Conservation (phyloP, 148 eudicot genomes). For the Fagopyrum esculentum region DNA sequence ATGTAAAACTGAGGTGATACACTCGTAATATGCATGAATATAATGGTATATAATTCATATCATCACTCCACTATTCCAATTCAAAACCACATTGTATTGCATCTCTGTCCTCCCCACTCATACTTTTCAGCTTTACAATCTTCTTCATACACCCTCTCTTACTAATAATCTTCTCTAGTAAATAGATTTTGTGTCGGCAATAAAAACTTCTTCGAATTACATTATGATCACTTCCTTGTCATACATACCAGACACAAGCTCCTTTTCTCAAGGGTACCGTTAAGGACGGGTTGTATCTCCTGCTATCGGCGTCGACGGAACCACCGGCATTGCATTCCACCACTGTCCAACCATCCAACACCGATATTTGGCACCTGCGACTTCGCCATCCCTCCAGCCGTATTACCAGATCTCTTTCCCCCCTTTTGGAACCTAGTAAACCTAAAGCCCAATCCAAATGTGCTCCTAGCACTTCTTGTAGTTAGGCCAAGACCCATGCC, state of each 20-base stretch:
- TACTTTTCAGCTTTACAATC: neutral
- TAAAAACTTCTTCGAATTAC: neutral
- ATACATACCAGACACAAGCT: neutral
- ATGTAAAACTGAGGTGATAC: too few species aligned
- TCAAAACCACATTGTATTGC: neutral
- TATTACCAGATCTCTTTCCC: too few species aligned
- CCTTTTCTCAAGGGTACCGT: neutral
- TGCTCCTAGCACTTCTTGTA: neutral
- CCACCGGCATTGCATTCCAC: neutral
- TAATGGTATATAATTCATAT: too few species aligned
- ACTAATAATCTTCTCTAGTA: neutral
- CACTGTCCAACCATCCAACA: neutral
- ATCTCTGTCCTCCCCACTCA: neutral
- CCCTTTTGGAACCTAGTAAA: too few species aligned
- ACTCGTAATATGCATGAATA: too few species aligned
- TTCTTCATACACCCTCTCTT: neutral
- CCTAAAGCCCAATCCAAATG: neutral
- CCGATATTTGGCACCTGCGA: neutral
- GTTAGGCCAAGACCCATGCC: neutral
- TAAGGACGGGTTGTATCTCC: neutral
- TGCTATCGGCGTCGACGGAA: too few species aligned
- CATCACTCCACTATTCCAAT: neutral
- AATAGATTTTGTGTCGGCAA: neutral
- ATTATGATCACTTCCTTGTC: neutral
- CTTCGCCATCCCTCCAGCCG: neutral